Evolutionary conservation across 2,329 filamentous ascomycete genomes (phyloP).

Genomic region (Biscogniauxia mediterranea): DNA sequence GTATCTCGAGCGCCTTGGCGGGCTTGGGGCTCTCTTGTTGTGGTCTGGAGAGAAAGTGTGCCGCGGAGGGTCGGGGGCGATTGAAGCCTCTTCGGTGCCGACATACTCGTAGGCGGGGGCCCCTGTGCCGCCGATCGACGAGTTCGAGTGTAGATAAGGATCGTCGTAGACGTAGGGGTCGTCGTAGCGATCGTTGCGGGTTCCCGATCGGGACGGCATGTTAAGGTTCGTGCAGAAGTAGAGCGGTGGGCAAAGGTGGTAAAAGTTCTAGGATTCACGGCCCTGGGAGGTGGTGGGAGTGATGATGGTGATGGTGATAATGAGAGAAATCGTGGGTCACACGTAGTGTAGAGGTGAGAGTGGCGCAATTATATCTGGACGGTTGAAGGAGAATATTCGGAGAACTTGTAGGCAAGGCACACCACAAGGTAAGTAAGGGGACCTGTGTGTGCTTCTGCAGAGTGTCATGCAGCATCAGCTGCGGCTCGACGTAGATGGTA

Average conservation of each 20-base stretch:
- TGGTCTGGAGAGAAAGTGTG: slow-evolving; percentile 17
- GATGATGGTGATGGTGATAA: background rate
- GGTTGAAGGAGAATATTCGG: background rate
- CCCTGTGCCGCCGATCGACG: slow-evolving; percentile 13
- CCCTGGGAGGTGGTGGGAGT: background rate
- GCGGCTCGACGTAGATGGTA: slow-evolving; percentile 18
- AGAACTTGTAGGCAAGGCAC: background rate
- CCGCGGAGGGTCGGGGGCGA: slow-evolving; percentile 13
- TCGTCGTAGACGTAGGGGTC: slow-evolving; percentile 31
- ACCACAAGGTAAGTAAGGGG: background rate
- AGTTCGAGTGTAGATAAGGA: slow-evolving; percentile 25
- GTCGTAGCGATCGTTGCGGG: slow-evolving; percentile 25
- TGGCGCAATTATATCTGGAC: background rate
- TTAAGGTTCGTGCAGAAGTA: slow-evolving; percentile 3
- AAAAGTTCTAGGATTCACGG: background rate
- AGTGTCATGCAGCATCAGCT: slow-evolving; percentile 4
- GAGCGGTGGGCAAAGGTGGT: background rate
- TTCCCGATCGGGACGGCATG: slow-evolving; percentile 28
- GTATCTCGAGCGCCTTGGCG: slow-evolving; percentile 23
- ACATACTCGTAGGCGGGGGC: slow-evolving; percentile 29
- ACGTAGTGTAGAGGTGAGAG: background rate
- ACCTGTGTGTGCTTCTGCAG: background rate
- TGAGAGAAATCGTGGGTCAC: background rate
- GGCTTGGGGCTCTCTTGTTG: slow-evolving; percentile 24
- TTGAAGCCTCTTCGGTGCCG: slow-evolving; percentile 28